Evolutionary conservation across 345 rosid genomes (phyloP).

Genomic region (Citrus inodora): DNA sequence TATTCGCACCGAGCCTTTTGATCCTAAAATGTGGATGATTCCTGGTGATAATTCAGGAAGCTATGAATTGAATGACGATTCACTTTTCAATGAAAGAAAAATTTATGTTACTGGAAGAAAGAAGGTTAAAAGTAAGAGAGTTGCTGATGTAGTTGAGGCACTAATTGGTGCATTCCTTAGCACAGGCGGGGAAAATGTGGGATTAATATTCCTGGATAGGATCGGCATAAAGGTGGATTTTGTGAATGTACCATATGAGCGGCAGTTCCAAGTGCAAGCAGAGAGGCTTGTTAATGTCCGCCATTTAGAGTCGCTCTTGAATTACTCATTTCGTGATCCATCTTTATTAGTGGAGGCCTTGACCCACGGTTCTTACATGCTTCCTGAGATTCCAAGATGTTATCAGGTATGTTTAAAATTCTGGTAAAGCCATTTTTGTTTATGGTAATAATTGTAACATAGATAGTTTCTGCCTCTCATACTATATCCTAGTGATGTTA

Average conservation of each 20-base stretch:
- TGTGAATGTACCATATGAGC: conserved; percentile 24
- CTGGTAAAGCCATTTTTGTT: background rate
- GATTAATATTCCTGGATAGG: conserved; percentile 60
- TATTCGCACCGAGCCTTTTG: conserved; percentile 66
- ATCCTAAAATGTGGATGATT: conserved; percentile 68
- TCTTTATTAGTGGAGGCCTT: conserved; percentile 81
- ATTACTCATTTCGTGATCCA: conserved; percentile 56
- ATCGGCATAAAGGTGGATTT: conserved; percentile 64
- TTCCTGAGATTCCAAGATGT: conserved; percentile 82
- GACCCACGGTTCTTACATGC: conserved; percentile 92
- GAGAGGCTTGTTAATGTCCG: conserved; percentile 46
- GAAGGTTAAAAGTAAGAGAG: conserved; percentile 50
- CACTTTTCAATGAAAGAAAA: conserved; percentile 28
- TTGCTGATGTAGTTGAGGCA: conserved; percentile 90
- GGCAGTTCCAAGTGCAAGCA: conserved; percentile 24
- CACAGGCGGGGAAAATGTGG: conserved; percentile 66
- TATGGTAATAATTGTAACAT: background rate
- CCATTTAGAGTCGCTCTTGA: conserved; percentile 49
- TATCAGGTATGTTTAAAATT: conserved; percentile 61
- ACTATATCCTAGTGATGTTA: background rate
- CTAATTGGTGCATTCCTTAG: conserved; percentile 80
- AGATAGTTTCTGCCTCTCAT: background rate
- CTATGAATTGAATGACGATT: conserved; percentile 32
- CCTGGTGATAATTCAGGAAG: conserved; percentile 54
- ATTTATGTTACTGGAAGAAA: conserved; percentile 43